These are phyloP conservation scores for Terana coerulea DNA, from an alignment of 768 basidiomycete species.

Conservation along the genomic window DNA sequence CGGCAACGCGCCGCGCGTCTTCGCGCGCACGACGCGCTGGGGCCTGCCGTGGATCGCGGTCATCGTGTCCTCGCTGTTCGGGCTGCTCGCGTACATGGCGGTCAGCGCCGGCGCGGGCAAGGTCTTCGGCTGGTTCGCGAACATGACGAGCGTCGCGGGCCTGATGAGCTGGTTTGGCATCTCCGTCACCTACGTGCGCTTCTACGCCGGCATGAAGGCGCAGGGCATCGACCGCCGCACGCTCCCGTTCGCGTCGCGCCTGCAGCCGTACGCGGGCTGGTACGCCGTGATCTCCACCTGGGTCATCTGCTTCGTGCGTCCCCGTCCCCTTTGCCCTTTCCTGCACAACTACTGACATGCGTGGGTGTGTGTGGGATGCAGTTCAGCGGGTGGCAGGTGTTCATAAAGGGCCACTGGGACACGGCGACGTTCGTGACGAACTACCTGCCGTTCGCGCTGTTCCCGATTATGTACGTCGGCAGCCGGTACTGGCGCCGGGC, in stretches of 20 bases:
- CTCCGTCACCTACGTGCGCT: conserved; percentile 54
- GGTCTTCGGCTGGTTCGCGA: conserved; percentile 71
- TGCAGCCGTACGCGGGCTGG: conserved; percentile 78
- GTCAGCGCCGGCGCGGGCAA: conserved; percentile 57
- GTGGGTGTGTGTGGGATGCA: conserved; percentile 12
- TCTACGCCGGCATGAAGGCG: conserved; percentile 74
- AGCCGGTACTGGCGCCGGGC: conserved; percentile 18
- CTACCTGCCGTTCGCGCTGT: conserved; percentile 39
- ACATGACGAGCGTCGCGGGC: conserved; percentile 45
- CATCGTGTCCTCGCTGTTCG: conserved; percentile 62
- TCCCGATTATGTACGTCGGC: conserved; percentile 43
- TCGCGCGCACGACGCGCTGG: conserved; percentile 58
- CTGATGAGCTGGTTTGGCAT: conserved; percentile 50
- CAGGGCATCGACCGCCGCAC: conserved; percentile 73
- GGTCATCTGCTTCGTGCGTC: conserved; percentile 59
- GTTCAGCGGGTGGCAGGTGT: conserved; percentile 41
- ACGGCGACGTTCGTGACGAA: conserved; percentile 38
- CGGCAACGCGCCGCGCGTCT: conserved; percentile 81
- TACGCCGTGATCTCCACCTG: conserved; percentile 33
- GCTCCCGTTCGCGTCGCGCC: conserved; percentile 63
- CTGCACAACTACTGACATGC: background rate
- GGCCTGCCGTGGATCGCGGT: conserved; percentile 81
- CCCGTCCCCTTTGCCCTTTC: background rate
- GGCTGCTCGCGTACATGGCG: conserved; percentile 80
- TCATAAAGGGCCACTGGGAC: conserved; percentile 36